phyloP scores from a whole-genome alignment of 2,329 filamentous ascomycete genomes.

The Polytolypa hystricis region DNA sequence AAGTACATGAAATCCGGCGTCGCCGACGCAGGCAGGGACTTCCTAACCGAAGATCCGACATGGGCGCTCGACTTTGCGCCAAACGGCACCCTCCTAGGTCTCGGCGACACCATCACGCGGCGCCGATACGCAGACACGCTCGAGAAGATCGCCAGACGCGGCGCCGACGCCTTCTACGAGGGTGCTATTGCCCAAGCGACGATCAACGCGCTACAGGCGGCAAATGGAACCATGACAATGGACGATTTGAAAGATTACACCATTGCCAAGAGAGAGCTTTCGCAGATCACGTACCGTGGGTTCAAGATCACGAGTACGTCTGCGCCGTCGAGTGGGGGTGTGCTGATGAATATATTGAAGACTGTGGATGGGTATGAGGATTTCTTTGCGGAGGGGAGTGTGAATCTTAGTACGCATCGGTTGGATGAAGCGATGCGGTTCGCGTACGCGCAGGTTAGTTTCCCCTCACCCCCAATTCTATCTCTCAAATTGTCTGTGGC shows the following conservation, averaged over 20 bases:
- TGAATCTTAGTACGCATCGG: conserved; percentile 66
- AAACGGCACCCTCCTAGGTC: conserved; percentile 57
- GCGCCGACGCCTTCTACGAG: conserved; percentile 62
- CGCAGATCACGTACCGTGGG: conserved; percentile 56
- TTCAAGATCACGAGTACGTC: conserved; percentile 55
- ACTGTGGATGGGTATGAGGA: conserved; percentile 65
- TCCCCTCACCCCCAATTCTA: neutral
- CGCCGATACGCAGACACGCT: conserved; percentile 72
- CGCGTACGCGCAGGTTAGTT: conserved; percentile 54
- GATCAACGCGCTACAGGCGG: conserved; percentile 54
- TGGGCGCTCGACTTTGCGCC: conserved; percentile 88
- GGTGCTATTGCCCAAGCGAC: conserved; percentile 64
- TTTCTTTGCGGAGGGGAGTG: conserved; percentile 46
- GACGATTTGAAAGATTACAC: conserved; percentile 66
- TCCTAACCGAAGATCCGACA: conserved; percentile 60
- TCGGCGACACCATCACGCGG: conserved; percentile 70
- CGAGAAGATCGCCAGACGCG: conserved; percentile 61
- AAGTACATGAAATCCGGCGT: conserved; percentile 58
- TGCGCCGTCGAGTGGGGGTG: conserved; percentile 66
- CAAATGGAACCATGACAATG: conserved; percentile 77
- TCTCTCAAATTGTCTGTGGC: too few relatives aligned
- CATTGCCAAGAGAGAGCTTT: conserved; percentile 51
- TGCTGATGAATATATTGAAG: conserved; percentile 67
- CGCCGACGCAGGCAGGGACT: conserved; percentile 46
- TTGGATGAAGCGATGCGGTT: conserved; percentile 85